These are phyloP conservation scores for Pyrus hybrid DNA, from an alignment of 331 rosid genomes.

Conservation along the genomic window DNA sequence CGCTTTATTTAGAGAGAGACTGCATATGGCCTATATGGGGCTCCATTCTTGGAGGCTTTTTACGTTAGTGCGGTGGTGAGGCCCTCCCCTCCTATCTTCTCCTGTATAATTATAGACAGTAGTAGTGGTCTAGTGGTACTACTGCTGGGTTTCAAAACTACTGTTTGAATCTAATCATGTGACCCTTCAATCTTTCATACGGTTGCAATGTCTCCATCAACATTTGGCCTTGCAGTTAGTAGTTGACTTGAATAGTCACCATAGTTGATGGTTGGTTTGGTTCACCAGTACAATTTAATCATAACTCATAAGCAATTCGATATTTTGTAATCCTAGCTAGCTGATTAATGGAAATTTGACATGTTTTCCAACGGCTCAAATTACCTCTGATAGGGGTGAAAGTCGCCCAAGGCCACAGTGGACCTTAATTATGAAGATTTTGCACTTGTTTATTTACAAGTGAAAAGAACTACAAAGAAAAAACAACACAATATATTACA, in stretches of 20 bases:
- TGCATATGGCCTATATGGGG: background rate
- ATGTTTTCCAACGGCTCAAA: background rate
- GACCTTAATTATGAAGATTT: background rate
- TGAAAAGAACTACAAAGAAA: background rate
- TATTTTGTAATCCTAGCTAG: background rate
- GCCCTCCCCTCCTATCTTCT: background rate
- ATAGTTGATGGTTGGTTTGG: background rate
- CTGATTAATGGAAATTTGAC: background rate
- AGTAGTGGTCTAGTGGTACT: too few species aligned
- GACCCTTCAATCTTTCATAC: background rate
- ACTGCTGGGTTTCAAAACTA: background rate
- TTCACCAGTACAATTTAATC: background rate
- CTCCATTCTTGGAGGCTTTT: background rate
- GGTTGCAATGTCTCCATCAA: background rate
- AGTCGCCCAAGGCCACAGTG: too few species aligned
- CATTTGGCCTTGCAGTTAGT: background rate
- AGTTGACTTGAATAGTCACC: background rate
- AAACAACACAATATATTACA: background rate
- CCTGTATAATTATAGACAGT: too few species aligned
- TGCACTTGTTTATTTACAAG: background rate
- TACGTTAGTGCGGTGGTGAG: background rate
- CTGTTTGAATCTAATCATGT: background rate
- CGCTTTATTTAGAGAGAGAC: background rate
- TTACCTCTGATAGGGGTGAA: background rate
- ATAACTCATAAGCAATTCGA: background rate